Evolutionary conservation across 108 stramenopile species (phyloP).

Genomic region (Stephanodiscus triporus): DNA sequence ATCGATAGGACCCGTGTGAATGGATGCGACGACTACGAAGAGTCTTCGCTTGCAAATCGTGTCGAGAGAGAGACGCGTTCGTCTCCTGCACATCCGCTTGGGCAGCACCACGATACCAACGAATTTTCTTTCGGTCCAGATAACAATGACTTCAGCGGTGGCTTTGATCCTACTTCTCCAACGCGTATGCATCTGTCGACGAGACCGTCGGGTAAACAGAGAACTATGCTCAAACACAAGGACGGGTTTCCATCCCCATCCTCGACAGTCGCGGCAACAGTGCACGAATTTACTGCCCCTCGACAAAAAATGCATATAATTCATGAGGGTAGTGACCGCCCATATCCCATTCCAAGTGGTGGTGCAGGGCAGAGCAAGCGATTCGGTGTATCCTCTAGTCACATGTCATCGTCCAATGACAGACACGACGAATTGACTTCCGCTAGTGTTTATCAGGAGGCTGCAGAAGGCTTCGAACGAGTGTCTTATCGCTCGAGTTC

Average conservation of each 20-base stretch:
- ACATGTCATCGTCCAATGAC: background rate
- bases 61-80: background rate
- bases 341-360: conserved; percentile 26
- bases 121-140: background rate
- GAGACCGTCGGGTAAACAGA: background rate
- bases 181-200: background rate
- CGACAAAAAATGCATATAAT: conserved; percentile 1
- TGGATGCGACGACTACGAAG: background rate
- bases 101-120: background rate
- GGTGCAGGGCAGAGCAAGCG: conserved; percentile 40
- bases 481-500: conserved; percentile 9
- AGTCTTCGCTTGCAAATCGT: background rate
- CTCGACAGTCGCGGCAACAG: conserved; percentile 41
- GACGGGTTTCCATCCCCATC: conserved; percentile 22
- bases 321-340: conserved; percentile 21
- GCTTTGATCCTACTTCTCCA: background rate
- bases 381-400: conserved; percentile 18
- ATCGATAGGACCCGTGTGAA: background rate
- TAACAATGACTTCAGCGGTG: background rate
- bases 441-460: background rate
- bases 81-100: background rate
- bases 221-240: too few species aligned
- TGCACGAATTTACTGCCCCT: conserved; percentile 9
- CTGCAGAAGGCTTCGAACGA: background rate
- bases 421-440: background rate